These are phyloP conservation scores for Pistacia atlantica DNA, from an alignment of 345 rosid species.

Conservation along the genomic window DNA sequence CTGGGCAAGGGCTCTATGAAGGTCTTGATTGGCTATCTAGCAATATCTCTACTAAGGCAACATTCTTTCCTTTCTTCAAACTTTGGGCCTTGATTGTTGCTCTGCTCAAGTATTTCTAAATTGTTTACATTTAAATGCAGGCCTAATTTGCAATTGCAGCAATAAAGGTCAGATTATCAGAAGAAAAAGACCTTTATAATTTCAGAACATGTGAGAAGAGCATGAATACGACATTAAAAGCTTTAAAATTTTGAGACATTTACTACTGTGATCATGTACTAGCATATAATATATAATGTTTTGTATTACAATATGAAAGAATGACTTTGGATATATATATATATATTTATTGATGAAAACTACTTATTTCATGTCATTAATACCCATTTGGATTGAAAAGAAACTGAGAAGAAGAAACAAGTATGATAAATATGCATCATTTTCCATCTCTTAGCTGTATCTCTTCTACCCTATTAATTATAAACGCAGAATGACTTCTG, in stretches of 20 bases:
- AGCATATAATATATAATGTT: not conserved
- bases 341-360: too few species aligned
- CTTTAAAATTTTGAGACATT: not conserved
- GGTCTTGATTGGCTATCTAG: constrained; percentile 74
- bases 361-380: too few species aligned
- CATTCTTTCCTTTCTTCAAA: not conserved
- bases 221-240: not conserved
- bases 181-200: not conserved
- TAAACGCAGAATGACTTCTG: too few species aligned
- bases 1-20: constrained; percentile 71
- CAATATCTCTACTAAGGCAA: constrained; percentile 58
- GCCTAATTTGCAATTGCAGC: not conserved
- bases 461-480: too few species aligned
- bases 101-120: too few species aligned
- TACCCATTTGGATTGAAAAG: too few species aligned
- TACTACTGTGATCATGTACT: not conserved
- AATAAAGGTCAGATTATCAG: not conserved
- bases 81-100: too few species aligned
- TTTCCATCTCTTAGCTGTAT: too few species aligned
- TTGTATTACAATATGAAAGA: not conserved
- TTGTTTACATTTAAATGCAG: constrained; percentile 9
- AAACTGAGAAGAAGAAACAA: too few species aligned
- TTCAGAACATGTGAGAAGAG: not conserved
- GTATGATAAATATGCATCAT: not conserved
- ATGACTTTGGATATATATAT: not conserved